These are phyloP conservation scores for Raffaelea deltoideospora DNA, from an alignment of 2,329 filamentous ascomycete genomes.

Conservation along the genomic window DNA sequence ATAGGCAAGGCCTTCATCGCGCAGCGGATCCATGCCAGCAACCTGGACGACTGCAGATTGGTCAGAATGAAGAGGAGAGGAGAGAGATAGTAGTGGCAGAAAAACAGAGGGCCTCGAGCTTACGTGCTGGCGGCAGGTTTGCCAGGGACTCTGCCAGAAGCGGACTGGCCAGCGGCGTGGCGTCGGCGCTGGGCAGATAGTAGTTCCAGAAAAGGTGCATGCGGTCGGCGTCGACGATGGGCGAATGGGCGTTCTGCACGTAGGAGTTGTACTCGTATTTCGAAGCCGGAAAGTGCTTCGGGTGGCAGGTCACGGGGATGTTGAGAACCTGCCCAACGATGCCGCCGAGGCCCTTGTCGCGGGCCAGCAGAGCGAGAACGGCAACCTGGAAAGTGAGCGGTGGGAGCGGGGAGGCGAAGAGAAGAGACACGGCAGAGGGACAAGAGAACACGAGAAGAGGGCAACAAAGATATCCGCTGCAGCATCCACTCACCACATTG, in stretches of 20 bases:
- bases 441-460: background rate
- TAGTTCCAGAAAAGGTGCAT: constrained; percentile 10
- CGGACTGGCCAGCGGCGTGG: constrained; percentile 5
- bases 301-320: constrained; percentile 10
- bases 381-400: no score
- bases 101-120: background rate
- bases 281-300: constrained; percentile 3
- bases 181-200: constrained; percentile 6
- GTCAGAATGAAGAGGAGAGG: background rate
- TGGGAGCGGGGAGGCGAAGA: no score
- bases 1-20: constrained; percentile 2
- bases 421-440: no score
- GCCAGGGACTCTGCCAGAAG: constrained; percentile 6
- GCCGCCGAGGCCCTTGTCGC: constrained; percentile 6
- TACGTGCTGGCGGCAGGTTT: constrained; percentile 9
- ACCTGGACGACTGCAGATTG: constrained; percentile 1
- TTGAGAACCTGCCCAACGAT: constrained; percentile 9
- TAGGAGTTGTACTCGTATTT: constrained; percentile 7
- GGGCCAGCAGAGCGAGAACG: constrained; percentile 3
- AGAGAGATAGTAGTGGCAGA: no score
- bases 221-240: constrained; percentile 7
- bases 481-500: constrained; percentile 5
- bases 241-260: constrained; percentile 7
- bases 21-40: constrained; percentile 1
- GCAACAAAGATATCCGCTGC: background rate